These are phyloP conservation scores for Acanthamoeba sp. DNA, from an alignment of 208 protist species.

Conservation along the genomic window DNA sequence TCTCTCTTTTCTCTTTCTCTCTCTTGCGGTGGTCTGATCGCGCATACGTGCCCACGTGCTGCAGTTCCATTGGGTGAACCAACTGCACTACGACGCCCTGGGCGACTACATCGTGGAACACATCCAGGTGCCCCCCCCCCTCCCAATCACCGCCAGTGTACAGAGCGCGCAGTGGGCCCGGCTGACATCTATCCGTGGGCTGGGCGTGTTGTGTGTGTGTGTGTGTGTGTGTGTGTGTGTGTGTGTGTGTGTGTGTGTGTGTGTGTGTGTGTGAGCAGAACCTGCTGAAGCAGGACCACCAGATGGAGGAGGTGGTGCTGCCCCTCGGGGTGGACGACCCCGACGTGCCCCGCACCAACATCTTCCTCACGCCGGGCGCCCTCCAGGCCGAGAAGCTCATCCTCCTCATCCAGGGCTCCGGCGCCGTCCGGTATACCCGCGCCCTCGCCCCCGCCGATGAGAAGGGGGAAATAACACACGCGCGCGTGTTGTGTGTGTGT, in stretches of 20 bases:
- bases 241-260: background rate
- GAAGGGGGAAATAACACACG: too few relatives aligned
- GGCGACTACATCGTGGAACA: conserved; percentile 73
- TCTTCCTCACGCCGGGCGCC: conserved; percentile 29
- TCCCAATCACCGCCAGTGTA: background rate
- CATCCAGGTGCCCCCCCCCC: conserved; percentile 71
- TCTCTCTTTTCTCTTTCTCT: background rate
- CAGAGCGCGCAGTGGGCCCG: too few relatives aligned
- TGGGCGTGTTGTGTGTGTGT: too few relatives aligned
- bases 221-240: too few relatives aligned
- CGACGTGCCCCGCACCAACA: conserved; percentile 67
- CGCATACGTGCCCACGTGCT: background rate
- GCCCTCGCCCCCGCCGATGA: background rate
- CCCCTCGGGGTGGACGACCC: background rate
- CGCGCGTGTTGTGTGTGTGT: background rate
- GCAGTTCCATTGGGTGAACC: conserved; percentile 79
- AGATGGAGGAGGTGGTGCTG: conserved; percentile 15
- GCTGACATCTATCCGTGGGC: too few relatives aligned
- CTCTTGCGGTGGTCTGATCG: background rate
- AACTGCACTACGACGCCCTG: conserved; percentile 52
- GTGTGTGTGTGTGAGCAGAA: background rate
- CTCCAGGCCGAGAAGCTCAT: conserved; percentile 55
- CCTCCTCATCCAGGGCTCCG: conserved; percentile 78
- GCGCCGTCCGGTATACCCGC: conserved; percentile 52
- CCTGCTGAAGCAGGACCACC: background rate